Conservation (phyloP, 345 rosid species). For the Aurinia saxatilis region DNA sequence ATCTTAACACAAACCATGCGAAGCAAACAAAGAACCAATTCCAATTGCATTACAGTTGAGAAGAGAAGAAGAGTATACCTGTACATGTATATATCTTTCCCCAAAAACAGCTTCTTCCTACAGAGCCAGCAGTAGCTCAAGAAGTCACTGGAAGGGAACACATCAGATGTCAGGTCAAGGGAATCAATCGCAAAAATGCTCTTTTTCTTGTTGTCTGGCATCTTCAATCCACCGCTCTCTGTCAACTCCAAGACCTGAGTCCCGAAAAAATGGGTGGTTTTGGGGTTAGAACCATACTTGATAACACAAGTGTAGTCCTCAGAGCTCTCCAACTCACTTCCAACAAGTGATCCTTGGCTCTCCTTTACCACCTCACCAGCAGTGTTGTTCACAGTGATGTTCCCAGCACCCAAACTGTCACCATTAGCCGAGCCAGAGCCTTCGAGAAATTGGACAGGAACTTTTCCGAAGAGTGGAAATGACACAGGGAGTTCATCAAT, state of each 20-base stretch:
- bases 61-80: constrained; percentile 48
- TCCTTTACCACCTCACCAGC: constrained; percentile 5
- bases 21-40: neutral
- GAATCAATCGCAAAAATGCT: constrained; percentile 21
- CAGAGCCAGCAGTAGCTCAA: constrained; percentile 66
- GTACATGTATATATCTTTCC: constrained; percentile 75
- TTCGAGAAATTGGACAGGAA: neutral
- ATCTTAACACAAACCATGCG: neutral
- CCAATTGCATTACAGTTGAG: neutral
- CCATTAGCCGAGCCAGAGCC: neutral
- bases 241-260: constrained; percentile 58
- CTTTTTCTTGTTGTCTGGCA: constrained; percentile 21
- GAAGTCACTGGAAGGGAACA: constrained; percentile 37
- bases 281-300: constrained; percentile 72
- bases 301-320: constrained; percentile 92
- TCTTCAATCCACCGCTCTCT: constrained; percentile 19
- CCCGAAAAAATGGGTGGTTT: constrained; percentile 76
- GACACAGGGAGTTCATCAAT: constrained; percentile 43
- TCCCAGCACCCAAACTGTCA: neutral
- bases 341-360: neutral
- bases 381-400: neutral
- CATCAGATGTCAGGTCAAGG: neutral
- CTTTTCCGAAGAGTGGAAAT: constrained; percentile 26
- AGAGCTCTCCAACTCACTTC: constrained; percentile 59
- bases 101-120: constrained; percentile 53